Percentiles rank a stretch among this genome's conserved stretches.
These are phyloP conservation scores for Leishmania gerbilli DNA, from an alignment of 208 protist genomes.

Conservation along the genomic window DNA sequence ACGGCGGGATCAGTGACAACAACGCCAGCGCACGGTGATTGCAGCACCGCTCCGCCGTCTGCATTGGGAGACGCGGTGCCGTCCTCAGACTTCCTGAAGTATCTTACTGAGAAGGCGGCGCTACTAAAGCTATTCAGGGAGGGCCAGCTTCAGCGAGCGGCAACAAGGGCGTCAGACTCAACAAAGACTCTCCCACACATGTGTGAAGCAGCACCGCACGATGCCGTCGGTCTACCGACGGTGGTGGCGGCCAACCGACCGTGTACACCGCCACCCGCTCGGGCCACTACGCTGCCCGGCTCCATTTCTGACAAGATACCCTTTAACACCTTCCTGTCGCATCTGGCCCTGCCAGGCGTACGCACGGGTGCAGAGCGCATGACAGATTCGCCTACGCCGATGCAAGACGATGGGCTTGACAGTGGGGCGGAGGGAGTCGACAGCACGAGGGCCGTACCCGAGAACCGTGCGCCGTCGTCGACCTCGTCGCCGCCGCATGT, in stretches of 20 bases:
- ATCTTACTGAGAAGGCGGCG: slow-evolving; percentile 8
- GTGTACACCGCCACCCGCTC: not conserved
- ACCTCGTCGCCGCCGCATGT: slow-evolving; percentile 16
- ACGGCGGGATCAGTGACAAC: not conserved
- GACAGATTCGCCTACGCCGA: not conserved
- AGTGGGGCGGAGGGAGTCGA: not conserved
- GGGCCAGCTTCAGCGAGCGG: not conserved
- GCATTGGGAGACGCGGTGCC: not conserved
- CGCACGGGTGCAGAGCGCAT: slow-evolving; percentile 8
- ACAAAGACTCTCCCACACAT: not conserved
- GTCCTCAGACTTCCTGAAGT: slow-evolving; percentile 8
- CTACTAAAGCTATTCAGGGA: slow-evolving; percentile 1
- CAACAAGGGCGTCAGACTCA: not conserved
- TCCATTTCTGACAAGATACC: not conserved
- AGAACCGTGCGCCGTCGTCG: not conserved
- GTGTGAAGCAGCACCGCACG: not conserved
- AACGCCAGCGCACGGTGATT: not conserved
- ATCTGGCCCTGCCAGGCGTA: slow-evolving; percentile 8
- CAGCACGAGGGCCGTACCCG: not conserved
- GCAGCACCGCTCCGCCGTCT: not conserved
- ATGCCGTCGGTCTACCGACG: not conserved
- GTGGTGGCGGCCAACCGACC: not conserved
- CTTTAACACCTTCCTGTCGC: slow-evolving; percentile 11
- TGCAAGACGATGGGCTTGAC: not conserved
- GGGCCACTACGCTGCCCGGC: not conserved